Evolutionary conservation across 2,329 filamentous ascomycete genomes (phyloP).

Genomic region (Talaromyces sp.): DNA sequence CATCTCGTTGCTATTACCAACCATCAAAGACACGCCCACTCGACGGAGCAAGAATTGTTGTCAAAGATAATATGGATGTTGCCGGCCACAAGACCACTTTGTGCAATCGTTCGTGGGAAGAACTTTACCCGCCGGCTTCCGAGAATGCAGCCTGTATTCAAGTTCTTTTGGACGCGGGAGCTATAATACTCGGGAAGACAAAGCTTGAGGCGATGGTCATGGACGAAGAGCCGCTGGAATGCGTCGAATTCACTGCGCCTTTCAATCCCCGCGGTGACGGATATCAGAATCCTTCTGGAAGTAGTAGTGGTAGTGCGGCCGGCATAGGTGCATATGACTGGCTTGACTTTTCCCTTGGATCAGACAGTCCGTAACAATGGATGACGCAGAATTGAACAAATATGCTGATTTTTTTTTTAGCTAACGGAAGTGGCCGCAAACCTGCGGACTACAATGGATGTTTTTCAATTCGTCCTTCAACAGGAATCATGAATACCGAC

Average conservation of each 20-base stretch:
- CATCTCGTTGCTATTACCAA: no score
- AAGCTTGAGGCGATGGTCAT: slow-evolving; percentile 27
- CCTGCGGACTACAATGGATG: slow-evolving; percentile 49
- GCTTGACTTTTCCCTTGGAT: slow-evolving; percentile 50
- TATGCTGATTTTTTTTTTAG: no score
- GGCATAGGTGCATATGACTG: slow-evolving; percentile 36
- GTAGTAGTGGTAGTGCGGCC: slow-evolving; percentile 26
- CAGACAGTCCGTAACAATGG: slow-evolving; percentile 37
- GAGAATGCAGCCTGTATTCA: slow-evolving; percentile 51
- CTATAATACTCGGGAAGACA: slow-evolving; percentile 36
- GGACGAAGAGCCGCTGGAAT: slow-evolving; percentile 22
- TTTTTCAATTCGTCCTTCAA: slow-evolving; percentile 51
- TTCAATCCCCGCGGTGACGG: slow-evolving; percentile 25
- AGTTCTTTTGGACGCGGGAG: slow-evolving; percentile 57
- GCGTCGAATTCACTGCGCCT: slow-evolving; percentile 32
- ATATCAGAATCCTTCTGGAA: slow-evolving; percentile 30
- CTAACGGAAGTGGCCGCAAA: slow-evolving; percentile 34
- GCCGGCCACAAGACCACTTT: slow-evolving; percentile 54
- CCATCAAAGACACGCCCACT: no score
- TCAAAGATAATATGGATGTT: slow-evolving; percentile 62
- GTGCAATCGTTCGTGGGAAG: slow-evolving; percentile 58
- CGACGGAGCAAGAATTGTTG: slow-evolving; percentile 45
- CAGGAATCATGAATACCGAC: slow-evolving; percentile 46
- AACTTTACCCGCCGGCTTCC: slow-evolving; percentile 47
- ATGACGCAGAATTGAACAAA: no score